Conservation (phyloP, 371 early-diverging fungal genomes). For the Massospora cicadina region DNA sequence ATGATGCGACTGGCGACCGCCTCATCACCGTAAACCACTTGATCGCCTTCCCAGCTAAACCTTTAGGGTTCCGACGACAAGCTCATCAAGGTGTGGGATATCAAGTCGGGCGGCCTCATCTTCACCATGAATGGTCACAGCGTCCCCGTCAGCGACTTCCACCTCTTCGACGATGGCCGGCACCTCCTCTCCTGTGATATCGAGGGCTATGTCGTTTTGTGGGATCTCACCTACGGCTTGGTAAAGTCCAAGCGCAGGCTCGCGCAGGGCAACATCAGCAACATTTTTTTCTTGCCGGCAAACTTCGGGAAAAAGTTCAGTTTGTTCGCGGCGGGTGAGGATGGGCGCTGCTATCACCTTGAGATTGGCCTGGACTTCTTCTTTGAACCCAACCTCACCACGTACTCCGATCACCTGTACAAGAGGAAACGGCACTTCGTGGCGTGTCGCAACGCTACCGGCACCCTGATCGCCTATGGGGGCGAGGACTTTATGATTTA, state of each 20-base stretch:
- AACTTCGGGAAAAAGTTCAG: neutral
- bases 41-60: neutral
- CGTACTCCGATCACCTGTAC: neutral
- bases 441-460: neutral
- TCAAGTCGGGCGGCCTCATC: neutral
- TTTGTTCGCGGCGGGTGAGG: neutral
- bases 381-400: neutral
- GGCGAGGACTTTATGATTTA: conserved; percentile 7
- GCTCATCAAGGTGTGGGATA: conserved; percentile 1
- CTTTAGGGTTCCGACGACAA: neutral
- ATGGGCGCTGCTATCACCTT: neutral
- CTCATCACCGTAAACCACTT: neutral
- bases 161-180: neutral
- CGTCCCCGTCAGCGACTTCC: neutral
- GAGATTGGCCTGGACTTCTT: neutral
- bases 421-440: neutral
- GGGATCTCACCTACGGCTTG: neutral
- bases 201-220: conserved; percentile 1
- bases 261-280: neutral
- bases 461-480: neutral
- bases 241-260: neutral
- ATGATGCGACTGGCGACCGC: neutral
- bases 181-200: conserved; percentile 2
- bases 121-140: neutral
- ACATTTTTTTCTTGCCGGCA: neutral